Conservation (phyloP, 345 rosid species). For the Raphanus raphanistrum region DNA sequence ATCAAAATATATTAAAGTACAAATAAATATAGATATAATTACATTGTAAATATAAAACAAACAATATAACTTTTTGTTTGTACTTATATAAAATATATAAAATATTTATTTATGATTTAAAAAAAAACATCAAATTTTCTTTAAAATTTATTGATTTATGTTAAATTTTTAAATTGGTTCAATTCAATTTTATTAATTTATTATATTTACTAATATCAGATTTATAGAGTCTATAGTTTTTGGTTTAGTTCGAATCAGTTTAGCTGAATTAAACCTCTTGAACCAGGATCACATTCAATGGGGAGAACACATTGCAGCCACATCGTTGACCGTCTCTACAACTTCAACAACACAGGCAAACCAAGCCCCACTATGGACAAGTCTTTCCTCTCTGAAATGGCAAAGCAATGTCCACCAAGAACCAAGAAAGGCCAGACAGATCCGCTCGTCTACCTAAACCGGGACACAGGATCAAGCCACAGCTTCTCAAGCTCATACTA, state of each 20-base stretch:
- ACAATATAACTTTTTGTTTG: too few relatives aligned
- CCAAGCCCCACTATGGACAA: constrained; percentile 49
- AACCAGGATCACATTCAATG: constrained; percentile 59
- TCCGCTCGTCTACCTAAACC: constrained; percentile 45
- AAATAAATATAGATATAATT: too few relatives aligned
- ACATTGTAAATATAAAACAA: too few relatives aligned
- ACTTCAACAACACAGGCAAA: constrained; percentile 53
- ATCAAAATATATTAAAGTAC: too few relatives aligned
- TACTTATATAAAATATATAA: too few relatives aligned
- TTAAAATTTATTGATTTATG: too few relatives aligned
- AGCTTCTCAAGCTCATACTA: constrained; percentile 55
- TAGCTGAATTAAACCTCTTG: not conserved
- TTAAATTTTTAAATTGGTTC: too few relatives aligned
- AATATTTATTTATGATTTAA: too few relatives aligned
- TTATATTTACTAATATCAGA: too few relatives aligned
- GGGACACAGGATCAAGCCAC: constrained; percentile 50
- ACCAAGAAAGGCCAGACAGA: constrained; percentile 48
- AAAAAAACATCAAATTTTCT: too few relatives aligned
- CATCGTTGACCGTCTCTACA: constrained; percentile 56
- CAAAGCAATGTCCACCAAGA: constrained; percentile 51
- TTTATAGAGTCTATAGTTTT: not conserved
- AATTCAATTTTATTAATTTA: too few relatives aligned
- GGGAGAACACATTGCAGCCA: constrained; percentile 48
- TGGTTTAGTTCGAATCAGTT: not conserved
- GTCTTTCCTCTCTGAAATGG: constrained; percentile 41